phyloP scores from a whole-genome alignment of 225 moss, liverwort and hornwort genomes.

The Polytrichum commune region DNA sequence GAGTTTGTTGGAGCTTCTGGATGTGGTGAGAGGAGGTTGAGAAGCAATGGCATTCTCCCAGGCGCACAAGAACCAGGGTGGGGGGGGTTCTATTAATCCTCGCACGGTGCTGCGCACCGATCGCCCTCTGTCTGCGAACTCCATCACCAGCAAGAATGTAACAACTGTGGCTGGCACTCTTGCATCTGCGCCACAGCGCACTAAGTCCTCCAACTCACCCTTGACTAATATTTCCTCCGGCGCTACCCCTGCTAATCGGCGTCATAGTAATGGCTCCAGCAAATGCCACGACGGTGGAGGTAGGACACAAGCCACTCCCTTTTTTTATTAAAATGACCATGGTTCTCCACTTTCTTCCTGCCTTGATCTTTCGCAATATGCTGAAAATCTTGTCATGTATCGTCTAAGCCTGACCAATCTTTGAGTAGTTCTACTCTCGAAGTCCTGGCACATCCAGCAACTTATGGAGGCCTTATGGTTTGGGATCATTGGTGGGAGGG shows the following conservation, averaged over 20 bases:
- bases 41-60: conserved; percentile 87
- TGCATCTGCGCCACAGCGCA: conserved; percentile 62
- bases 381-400: not conserved
- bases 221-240: conserved; percentile 36
- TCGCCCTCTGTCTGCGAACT: conserved; percentile 71
- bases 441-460: too few relatives aligned
- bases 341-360: not conserved
- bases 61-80: conserved; percentile 58
- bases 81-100: conserved; percentile 34
- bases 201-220: conserved; percentile 78
- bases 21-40: conserved; percentile 39
- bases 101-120: conserved; percentile 40
- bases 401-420: too few relatives aligned
- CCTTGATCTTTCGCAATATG: not conserved
- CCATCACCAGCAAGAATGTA: conserved; percentile 35
- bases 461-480: too few relatives aligned
- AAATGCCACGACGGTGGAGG: conserved; percentile 63
- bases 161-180: conserved; percentile 27
- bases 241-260: conserved; percentile 28
- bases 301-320: not conserved
- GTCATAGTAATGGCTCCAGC: conserved; percentile 55
- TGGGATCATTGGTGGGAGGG: too few relatives aligned
- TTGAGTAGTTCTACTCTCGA: too few relatives aligned
- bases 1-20: conserved; percentile 17
- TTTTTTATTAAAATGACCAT: too few relatives aligned